phyloP scores from a whole-genome alignment of 148 eudicot genomes.

The Rhododendron simsii region DNA sequence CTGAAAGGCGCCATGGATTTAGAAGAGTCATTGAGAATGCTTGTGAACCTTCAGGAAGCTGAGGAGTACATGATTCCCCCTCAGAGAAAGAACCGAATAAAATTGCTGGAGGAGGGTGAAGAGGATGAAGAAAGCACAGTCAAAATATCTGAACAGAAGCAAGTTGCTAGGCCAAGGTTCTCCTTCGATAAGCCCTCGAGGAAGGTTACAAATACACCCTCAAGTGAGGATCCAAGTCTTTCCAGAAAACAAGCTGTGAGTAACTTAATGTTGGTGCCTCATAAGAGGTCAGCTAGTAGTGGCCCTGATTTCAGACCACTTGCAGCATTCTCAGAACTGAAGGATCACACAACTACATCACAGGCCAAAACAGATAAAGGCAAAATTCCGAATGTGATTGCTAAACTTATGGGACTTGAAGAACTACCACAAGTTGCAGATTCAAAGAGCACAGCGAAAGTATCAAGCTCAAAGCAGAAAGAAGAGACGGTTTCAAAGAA shows the following conservation, averaged over 20 bases:
- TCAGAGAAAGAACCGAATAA: conserved; percentile 47
- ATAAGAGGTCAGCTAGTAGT: conserved; percentile 47
- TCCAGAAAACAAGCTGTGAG: conserved; percentile 19
- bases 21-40: conserved; percentile 80
- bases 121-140: conserved; percentile 32
- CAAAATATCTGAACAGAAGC: conserved; percentile 31
- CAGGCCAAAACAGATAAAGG: conserved; percentile 32
- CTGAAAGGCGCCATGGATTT: conserved; percentile 77
- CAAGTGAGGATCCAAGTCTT: conserved; percentile 15
- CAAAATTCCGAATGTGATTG: conserved; percentile 69
- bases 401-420: conserved; percentile 89
- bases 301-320: conserved; percentile 28
- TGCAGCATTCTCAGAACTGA: conserved; percentile 12
- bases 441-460: conserved; percentile 21
- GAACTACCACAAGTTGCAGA: conserved; percentile 44
- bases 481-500: conserved; percentile 20
- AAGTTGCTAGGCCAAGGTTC: conserved; percentile 63
- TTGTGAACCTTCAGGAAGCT: conserved; percentile 76
- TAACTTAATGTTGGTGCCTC: conserved; percentile 19
- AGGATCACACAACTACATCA: conserved; percentile 19
- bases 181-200: conserved; percentile 71
- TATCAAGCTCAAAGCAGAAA: conserved; percentile 24
- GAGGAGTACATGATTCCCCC: conserved; percentile 38
- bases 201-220: conserved; percentile 21
- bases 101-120: conserved; percentile 58